Conservation (phyloP, 148 eudicot species). For the Amaranthus hypochondriacus region DNA sequence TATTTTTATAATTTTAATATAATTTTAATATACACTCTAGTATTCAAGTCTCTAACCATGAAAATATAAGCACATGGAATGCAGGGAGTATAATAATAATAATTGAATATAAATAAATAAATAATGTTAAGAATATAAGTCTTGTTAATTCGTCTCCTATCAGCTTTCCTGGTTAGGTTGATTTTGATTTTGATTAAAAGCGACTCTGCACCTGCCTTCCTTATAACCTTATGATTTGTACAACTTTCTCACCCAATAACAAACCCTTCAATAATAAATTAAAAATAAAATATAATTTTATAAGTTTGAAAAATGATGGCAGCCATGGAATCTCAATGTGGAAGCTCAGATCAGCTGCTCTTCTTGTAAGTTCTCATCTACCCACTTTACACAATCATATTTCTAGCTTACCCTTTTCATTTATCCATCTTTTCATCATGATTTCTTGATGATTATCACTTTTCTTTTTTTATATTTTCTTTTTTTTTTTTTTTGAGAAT, state of each 20-base stretch:
- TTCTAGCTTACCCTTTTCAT: conserved; percentile 24
- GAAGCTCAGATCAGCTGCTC: conserved; percentile 26
- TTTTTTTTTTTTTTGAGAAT: too few species aligned
- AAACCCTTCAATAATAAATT: background rate
- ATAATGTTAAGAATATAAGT: background rate
- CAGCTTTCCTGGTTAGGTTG: conserved; percentile 9
- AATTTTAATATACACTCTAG: too few species aligned
- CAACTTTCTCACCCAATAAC: background rate
- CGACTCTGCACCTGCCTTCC: conserved; percentile 15
- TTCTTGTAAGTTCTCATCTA: conserved; percentile 28
- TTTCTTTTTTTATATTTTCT: too few species aligned
- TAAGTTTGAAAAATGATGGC: background rate
- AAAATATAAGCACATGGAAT: too few species aligned
- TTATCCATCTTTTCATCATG: conserved; percentile 8
- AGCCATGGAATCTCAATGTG: conserved; percentile 21
- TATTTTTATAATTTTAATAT: too few species aligned
- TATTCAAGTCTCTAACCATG: too few species aligned
- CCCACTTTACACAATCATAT: conserved; percentile 24
- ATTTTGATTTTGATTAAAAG: conserved; percentile 10
- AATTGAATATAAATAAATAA: background rate
- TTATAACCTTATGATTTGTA: background rate
- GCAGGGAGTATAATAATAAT: background rate
- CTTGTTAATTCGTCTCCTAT: conserved; percentile 3
- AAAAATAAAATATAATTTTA: background rate
- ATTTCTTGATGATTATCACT: background rate